Evolutionary conservation across 176 grass and related monocot species (phyloP).

Genomic region (Oryza officinalis): DNA sequence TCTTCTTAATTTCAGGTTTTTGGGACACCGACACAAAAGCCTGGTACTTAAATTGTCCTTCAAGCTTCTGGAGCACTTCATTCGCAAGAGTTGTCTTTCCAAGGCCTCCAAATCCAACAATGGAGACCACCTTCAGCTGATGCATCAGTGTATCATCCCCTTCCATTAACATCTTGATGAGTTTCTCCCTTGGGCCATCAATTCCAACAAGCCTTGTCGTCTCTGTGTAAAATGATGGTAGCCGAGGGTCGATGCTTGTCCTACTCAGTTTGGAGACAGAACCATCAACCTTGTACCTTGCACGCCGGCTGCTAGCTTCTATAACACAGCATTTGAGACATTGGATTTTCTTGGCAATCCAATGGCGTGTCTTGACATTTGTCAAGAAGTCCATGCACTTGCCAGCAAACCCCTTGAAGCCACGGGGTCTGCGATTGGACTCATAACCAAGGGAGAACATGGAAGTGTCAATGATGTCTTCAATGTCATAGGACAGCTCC

Average conservation of each 20-base stretch:
- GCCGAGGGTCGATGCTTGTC: slow-evolving; percentile 14
- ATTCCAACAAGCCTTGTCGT: slow-evolving; percentile 5
- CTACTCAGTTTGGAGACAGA: neutral
- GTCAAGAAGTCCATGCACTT: slow-evolving; percentile 16
- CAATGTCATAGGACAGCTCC: slow-evolving; percentile 30
- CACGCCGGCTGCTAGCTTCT: slow-evolving; percentile 16
- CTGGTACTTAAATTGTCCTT: slow-evolving; percentile 20
- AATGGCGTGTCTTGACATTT: slow-evolving; percentile 19
- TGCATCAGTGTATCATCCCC: neutral
- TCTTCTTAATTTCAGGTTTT: slow-evolving; percentile 19
- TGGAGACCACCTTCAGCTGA: slow-evolving; percentile 19
- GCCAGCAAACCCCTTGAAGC: slow-evolving; percentile 3
- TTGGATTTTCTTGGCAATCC: slow-evolving; percentile 15
- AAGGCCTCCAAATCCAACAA: slow-evolving; percentile 26
- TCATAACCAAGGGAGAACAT: neutral
- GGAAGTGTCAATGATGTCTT: slow-evolving; percentile 17
- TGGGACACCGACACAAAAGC: slow-evolving; percentile 33
- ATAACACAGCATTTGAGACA: slow-evolving; percentile 8
- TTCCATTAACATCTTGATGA: slow-evolving; percentile 20
- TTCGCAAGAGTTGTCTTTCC: slow-evolving; percentile 32
- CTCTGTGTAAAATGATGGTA: slow-evolving; percentile 21
- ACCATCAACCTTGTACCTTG: slow-evolving; percentile 28
- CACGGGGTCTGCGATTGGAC: slow-evolving; percentile 2
- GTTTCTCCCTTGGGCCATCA: slow-evolving; percentile 8
- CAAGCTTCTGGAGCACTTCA: slow-evolving; percentile 6